phyloP scores from a whole-genome alignment of 2,329 filamentous ascomycete genomes.

The Nothophaeocryptopus gaeumannii region DNA sequence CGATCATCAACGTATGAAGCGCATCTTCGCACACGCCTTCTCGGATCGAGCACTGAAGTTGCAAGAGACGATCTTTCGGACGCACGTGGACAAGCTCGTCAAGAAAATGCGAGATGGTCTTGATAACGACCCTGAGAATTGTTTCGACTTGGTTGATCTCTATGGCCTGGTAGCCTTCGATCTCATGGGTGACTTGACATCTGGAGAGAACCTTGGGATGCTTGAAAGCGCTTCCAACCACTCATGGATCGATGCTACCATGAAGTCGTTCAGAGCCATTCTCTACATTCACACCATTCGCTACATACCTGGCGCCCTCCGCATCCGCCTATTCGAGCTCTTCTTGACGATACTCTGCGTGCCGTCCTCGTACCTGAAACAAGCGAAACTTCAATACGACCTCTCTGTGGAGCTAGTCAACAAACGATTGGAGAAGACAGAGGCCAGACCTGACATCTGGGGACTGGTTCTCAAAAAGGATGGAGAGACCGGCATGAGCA shows the following conservation, averaged over 20 bases:
- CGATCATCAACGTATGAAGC: constrained; percentile 40
- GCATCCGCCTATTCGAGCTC: not conserved
- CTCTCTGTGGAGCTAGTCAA: constrained; percentile 14
- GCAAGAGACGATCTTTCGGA: constrained; percentile 41
- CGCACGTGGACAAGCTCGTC: constrained; percentile 43
- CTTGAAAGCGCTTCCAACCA: constrained; percentile 35
- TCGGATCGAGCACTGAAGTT: constrained; percentile 39
- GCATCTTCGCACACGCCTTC: constrained; percentile 42
- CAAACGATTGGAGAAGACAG: constrained; percentile 16
- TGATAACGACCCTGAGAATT: constrained; percentile 20
- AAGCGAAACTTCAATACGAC: constrained; percentile 12
- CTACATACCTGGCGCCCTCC: constrained; percentile 1
- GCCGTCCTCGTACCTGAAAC: not conserved
- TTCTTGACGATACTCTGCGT: constrained; percentile 7
- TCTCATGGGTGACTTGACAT: constrained; percentile 34
- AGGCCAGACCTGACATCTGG: constrained; percentile 20
- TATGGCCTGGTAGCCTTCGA: constrained; percentile 34
- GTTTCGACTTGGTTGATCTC: constrained; percentile 29
- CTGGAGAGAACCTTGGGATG: constrained; percentile 35
- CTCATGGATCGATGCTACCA: constrained; percentile 31
- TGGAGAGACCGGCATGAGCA: constrained; percentile 20
- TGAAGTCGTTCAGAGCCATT: constrained; percentile 11
- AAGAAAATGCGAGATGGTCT: constrained; percentile 35
- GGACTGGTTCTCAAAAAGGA: constrained; percentile 22
- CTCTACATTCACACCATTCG: constrained; percentile 13